Percentiles rank a stretch among this genome's conserved stretches.
These are phyloP conservation scores for Amyloporia xantha DNA, from an alignment of 768 basidiomycete species.

Conservation along the genomic window DNA sequence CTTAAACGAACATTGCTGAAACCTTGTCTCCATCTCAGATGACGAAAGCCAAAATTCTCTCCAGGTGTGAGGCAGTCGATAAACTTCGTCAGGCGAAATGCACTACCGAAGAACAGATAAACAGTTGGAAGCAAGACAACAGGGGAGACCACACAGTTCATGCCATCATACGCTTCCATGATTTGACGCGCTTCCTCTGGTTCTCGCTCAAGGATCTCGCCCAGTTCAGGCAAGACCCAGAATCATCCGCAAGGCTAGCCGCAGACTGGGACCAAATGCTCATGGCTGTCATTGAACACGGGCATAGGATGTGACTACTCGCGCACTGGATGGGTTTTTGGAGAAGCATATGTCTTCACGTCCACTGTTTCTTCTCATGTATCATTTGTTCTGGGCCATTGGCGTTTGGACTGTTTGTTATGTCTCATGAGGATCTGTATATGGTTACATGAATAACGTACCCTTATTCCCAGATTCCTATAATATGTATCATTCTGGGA, in stretches of 20 bases:
- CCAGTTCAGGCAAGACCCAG: not conserved
- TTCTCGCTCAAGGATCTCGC: conserved; percentile 21
- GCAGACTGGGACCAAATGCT: not conserved
- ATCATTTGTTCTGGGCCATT: no score
- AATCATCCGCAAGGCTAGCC: not conserved
- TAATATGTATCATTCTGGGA: no score
- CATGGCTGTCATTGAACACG: not conserved
- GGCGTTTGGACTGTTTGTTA: no score
- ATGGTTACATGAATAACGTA: no score
- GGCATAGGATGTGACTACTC: not conserved
- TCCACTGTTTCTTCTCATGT: no score
- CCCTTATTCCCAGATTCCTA: no score
- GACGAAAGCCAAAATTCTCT: conserved; percentile 19
- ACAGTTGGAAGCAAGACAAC: conserved; percentile 16
- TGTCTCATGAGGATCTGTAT: no score
- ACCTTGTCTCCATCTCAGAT: no score
- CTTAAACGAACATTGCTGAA: no score
- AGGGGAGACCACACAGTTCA: conserved; percentile 23
- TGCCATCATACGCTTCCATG: conserved; percentile 19
- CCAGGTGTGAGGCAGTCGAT: conserved; percentile 15
- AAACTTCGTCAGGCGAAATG: conserved; percentile 11
- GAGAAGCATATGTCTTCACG: no score
- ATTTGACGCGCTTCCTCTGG: conserved; percentile 23
- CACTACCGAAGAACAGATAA: conserved; percentile 16
- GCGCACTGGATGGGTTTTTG: no score